A percentile compares a stretch with the other conserved stretches of the same genome.
Conservation (phyloP, 2,329 filamentous ascomycete species). For the Sphaerulina musiva region DNA sequence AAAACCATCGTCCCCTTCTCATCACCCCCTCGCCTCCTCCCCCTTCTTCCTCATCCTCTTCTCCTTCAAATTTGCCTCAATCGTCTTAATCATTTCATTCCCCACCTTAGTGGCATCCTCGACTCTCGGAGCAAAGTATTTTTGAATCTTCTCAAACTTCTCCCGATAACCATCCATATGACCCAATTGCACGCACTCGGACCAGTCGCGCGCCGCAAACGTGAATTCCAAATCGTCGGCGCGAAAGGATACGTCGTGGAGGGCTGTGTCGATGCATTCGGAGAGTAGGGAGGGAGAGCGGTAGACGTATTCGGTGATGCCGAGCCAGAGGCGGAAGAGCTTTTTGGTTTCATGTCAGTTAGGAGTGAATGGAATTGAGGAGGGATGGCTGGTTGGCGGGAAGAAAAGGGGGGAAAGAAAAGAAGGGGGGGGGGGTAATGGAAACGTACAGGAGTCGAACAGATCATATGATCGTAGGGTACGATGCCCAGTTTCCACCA, state of each 20-base stretch:
- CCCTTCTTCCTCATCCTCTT: conserved; percentile 10
- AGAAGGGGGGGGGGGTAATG: not conserved
- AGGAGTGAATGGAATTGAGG: too few species aligned
- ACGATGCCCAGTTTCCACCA: conserved; percentile 92
- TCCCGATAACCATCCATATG: conserved; percentile 91
- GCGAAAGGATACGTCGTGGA: conserved; percentile 87
- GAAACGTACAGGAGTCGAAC: conserved; percentile 73
- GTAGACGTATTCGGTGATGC: conserved; percentile 95
- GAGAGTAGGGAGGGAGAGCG: conserved; percentile 69
- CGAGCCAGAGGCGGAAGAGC: conserved; percentile 91
- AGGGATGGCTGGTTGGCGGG: not conserved
- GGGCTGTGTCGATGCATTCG: conserved; percentile 75
- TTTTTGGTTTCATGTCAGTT: conserved; percentile 25
- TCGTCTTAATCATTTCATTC: conserved; percentile 95
- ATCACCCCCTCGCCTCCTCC: too few species aligned
- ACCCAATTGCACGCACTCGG: conserved; percentile 81
- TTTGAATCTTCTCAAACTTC: conserved; percentile 82
- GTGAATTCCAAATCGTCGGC: conserved; percentile 95
- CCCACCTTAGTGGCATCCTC: conserved; percentile 79
- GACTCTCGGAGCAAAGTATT: conserved; percentile 87
- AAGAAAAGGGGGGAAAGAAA: not conserved
- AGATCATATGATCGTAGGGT: conserved; percentile 99
- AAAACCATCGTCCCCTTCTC: too few species aligned
- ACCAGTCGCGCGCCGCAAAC: conserved; percentile 93
- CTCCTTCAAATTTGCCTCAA: conserved; percentile 65